phyloP scores from a whole-genome alignment of 208 protist genomes.

The Histomonas meleagridis region DNA sequence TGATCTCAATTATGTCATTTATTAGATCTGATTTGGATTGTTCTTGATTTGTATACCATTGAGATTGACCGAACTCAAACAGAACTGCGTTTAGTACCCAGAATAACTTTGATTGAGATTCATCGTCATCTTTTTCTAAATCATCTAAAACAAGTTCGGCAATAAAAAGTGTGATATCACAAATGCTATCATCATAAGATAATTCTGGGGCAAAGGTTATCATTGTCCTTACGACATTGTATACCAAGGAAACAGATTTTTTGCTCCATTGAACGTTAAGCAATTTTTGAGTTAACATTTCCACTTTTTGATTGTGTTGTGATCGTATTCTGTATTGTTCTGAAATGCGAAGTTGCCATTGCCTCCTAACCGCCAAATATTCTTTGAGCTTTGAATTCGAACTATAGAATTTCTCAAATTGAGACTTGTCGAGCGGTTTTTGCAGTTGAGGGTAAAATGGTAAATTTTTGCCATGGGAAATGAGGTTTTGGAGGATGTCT shows the following conservation, averaged over 20 bases:
- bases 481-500: background rate
- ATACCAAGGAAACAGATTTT: background rate
- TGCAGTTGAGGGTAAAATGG: background rate
- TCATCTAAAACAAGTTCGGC: background rate
- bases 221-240: background rate
- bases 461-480: background rate
- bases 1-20: background rate
- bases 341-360: slow-evolving; percentile 20
- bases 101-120: background rate
- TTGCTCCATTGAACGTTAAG: no score
- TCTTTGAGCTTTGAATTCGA: background rate
- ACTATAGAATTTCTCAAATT: background rate
- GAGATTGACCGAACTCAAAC: background rate
- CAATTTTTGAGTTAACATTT: background rate
- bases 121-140: background rate
- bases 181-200: background rate
- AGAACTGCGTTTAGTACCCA: background rate
- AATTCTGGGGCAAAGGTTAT: slow-evolving; percentile 16
- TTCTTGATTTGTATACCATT: background rate
- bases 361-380: background rate
- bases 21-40: background rate
- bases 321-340: background rate
- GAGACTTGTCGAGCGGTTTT: background rate
- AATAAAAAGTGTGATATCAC: background rate
- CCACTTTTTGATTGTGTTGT: background rate